These are phyloP conservation scores for Fusarium globosum DNA, from an alignment of 2,329 filamentous ascomycete genomes.

Conservation along the genomic window DNA sequence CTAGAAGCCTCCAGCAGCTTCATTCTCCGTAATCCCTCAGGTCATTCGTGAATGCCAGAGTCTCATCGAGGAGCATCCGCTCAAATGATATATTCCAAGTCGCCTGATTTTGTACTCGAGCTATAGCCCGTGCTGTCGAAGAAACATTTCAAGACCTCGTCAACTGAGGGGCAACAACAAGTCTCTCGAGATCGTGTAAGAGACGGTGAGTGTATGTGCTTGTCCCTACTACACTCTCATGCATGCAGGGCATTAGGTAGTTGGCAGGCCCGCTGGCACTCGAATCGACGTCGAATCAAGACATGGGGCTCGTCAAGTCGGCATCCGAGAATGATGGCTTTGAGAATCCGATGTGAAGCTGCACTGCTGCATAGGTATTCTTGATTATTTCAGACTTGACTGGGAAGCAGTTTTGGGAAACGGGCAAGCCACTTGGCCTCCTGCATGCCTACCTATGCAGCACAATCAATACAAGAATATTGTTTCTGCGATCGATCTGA, in stretches of 20 bases:
- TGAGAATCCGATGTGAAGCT: not conserved
- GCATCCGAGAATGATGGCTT: not conserved
- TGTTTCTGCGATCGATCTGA: not conserved
- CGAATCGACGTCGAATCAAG: not conserved
- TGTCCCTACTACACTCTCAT: not conserved
- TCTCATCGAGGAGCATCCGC: not conserved
- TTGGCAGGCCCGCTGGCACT: not conserved
- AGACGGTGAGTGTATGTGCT: conserved; percentile 8
- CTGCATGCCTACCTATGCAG: too few relatives aligned
- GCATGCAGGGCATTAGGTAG: not conserved
- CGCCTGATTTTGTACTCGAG: not conserved
- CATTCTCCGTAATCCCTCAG: not conserved
- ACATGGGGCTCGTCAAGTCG: not conserved
- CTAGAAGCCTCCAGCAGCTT: conserved; percentile 9
- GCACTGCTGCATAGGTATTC: not conserved
- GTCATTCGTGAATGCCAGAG: not conserved
- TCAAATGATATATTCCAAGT: not conserved
- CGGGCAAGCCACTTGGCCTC: not conserved
- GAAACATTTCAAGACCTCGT: not conserved
- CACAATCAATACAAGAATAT: too few relatives aligned
- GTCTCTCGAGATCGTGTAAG: conserved; percentile 3
- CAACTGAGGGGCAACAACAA: conserved; percentile 4
- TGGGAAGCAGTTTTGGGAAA: not conserved
- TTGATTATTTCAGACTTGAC: not conserved
- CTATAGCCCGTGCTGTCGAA: not conserved